Conservation (phyloP, 2,329 filamentous ascomycete genomes). For the Talaromyces rugulosus region DNA sequence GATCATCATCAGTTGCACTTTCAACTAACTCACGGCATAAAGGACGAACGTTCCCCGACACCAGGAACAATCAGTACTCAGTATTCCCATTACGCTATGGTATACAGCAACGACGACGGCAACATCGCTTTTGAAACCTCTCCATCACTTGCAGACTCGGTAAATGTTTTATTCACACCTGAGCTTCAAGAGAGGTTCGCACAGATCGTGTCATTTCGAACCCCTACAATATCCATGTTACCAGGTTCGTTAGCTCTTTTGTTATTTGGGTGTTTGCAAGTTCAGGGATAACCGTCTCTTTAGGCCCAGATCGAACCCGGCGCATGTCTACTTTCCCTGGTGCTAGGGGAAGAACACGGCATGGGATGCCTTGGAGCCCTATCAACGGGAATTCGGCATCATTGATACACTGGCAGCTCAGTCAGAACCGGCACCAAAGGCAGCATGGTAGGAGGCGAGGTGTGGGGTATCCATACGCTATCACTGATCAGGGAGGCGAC, state of each 20-base stretch:
- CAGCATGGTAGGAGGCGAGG: constrained; percentile 10
- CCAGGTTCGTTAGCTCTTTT: constrained; percentile 19
- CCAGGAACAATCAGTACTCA: constrained; percentile 16
- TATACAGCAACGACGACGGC: constrained; percentile 33
- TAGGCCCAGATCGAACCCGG: constrained; percentile 3
- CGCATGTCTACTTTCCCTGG: constrained; percentile 2
- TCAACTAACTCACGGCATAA: neutral
- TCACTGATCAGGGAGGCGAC: constrained; percentile 27
- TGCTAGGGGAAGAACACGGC: constrained; percentile 11
- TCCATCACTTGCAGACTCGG: constrained; percentile 28
- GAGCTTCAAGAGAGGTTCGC: constrained; percentile 32
- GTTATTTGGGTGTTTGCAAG: neutral
- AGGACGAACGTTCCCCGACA: constrained; percentile 19
- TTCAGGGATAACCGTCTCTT: neutral
- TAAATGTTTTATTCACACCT: constrained; percentile 30
- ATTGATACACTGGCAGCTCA: constrained; percentile 14
- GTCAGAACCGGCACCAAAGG: constrained; percentile 14
- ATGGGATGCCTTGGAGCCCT: constrained; percentile 20
- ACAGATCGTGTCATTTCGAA: constrained; percentile 19
- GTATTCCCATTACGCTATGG: constrained; percentile 33
- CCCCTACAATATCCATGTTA: constrained; percentile 20
- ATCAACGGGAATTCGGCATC: neutral
- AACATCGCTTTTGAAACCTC: constrained; percentile 29
- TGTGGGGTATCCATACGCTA: constrained; percentile 18
- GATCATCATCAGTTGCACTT: neutral